Evolutionary conservation across 352 stramenopile genomes (phyloP), one percentile per base, ranked within the genome.

Genomic region (Pythium sp.): DNA sequence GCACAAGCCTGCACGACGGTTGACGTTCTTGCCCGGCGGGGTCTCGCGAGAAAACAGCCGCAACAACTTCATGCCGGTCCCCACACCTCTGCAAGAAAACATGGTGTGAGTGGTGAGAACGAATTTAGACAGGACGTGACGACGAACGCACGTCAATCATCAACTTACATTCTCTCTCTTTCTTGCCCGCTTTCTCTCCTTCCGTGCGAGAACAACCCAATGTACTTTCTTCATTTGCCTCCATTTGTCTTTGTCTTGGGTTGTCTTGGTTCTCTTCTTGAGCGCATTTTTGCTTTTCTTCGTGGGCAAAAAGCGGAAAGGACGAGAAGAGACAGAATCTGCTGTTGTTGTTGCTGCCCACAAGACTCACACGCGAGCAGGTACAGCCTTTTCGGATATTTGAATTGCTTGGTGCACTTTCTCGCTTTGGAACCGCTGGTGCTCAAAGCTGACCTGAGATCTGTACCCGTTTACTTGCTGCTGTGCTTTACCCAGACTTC

Each of bases 1-100:
- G n/a, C 77, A 82, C 62, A 72, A 70, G 32, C 72, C 77, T 0
- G 72, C 72, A 9, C 64, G 74, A n/a, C 70, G 77, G 0, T 60
- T 81, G 4, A 77, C 74, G 30, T 49, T 82, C 11, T 36, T 68
- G 12, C 64, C n/a, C 3, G 58, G 58, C 2, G 34, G 67, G 0
- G 20, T 69, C 2, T 72, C 75, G 14, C 58, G 70, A 38, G 65
- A 74, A 41, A 76, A 66, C 59, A 72, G 69, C 51, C 57, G 57
- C 24, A 68, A 49, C n/a, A 46, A 54, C 36, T 41, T 64, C 38
- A 51, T 51, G 53, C 30, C 65, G 2, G 55, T 70, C 60, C 34
- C 24, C 2, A 62, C 58, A 30, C 58, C 59, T 59, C 51, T 32
- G 5, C 53, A 71, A 71, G 65, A 67, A 18, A 63, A 58, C 49